A percentile compares a stretch with the other conserved stretches of the same genome.
Conservation (phyloP, 768 basidiomycete genomes). For the Collybiopsis luxurians region DNA sequence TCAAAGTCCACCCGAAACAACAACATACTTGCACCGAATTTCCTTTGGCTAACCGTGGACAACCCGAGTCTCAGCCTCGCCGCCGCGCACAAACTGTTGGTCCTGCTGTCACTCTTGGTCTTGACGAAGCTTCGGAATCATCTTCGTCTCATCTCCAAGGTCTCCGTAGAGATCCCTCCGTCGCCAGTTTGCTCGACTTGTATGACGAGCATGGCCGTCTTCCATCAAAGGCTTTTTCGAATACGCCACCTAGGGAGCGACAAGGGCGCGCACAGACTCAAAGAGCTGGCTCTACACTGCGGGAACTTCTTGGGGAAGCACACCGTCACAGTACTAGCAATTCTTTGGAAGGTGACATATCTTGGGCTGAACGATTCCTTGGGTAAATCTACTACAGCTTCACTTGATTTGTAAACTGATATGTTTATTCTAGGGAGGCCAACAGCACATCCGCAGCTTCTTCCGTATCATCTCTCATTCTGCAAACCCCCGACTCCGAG, state of each 20-base stretch:
- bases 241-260: conserved; percentile 38
- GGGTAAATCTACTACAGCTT: conserved; percentile 40
- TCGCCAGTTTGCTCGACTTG: conserved; percentile 67
- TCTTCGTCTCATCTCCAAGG: conserved; percentile 50
- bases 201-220: conserved; percentile 75
- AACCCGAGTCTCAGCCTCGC: conserved; percentile 20
- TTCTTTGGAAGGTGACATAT: conserved; percentile 67
- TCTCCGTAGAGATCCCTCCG: conserved; percentile 75
- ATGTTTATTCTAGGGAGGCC: conserved; percentile 35
- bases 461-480: conserved; percentile 45
- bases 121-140: conserved; percentile 32
- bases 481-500: conserved; percentile 48
- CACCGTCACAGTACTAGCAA: conserved; percentile 25
- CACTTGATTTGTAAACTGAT: background rate
- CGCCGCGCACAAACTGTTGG: conserved; percentile 23
- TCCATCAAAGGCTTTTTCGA: conserved; percentile 61
- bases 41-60: conserved; percentile 53
- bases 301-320: conserved; percentile 67
- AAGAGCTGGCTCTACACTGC: conserved; percentile 69
- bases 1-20: conserved; percentile 65
- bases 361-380: conserved; percentile 78
- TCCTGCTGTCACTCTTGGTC: background rate
- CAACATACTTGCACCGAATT: conserved; percentile 63
- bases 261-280: conserved; percentile 52
- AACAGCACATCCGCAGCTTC: conserved; percentile 37